Conservation (phyloP, 2,329 filamentous ascomycete species). For the Tolypocladium album region DNA sequence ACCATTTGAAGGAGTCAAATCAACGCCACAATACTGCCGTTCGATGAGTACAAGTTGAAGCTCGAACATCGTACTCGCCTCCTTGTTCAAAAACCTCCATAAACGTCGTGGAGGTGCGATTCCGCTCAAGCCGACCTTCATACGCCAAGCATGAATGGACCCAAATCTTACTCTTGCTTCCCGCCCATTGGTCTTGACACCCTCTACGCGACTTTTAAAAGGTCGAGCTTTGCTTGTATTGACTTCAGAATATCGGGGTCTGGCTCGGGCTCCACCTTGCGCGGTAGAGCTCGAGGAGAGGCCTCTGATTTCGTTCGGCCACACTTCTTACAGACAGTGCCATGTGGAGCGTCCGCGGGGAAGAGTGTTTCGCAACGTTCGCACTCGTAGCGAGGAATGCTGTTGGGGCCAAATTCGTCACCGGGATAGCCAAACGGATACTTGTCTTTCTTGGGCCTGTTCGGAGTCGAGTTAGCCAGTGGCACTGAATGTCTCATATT, state of each 20-base stretch:
- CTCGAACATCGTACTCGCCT: background rate
- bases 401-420: conserved; percentile 44
- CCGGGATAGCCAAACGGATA: conserved; percentile 62
- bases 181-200: background rate
- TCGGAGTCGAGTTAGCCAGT: background rate
- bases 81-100: background rate
- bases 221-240: conserved; percentile 44
- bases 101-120: background rate
- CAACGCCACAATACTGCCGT: background rate
- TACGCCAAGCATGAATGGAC: too few relatives aligned
- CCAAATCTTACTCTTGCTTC: background rate
- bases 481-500: background rate
- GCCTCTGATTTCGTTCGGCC: conserved; percentile 46
- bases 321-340: conserved; percentile 48
- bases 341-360: conserved; percentile 36
- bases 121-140: background rate
- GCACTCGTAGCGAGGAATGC: conserved; percentile 46
- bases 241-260: conserved; percentile 49
- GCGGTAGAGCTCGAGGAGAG: conserved; percentile 48
- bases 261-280: conserved; percentile 48
- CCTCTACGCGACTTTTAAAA: conserved; percentile 24
- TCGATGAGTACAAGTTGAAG: background rate
- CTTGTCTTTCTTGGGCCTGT: conserved; percentile 56
- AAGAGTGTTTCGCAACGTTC: conserved; percentile 52
- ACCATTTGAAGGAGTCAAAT: background rate